Percentiles rank a stretch among this genome's conserved stretches.
Evolutionary conservation across 371 early-diverging fungal species (phyloP).

Genomic region (Apophysomyces variabilis): DNA sequence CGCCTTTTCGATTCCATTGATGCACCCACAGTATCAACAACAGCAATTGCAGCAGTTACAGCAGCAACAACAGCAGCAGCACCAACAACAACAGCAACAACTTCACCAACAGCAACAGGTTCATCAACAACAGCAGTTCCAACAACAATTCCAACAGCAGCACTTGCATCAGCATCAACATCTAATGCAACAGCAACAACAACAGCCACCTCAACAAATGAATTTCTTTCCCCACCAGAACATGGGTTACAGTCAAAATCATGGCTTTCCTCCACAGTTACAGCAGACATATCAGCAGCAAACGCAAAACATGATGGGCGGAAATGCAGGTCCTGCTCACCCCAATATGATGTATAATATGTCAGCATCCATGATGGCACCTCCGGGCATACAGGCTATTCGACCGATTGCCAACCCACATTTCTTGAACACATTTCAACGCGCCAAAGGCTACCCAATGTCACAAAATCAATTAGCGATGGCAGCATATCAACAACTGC

Average conservation of each 20-base stretch:
- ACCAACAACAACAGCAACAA: slow-evolving; percentile 24
- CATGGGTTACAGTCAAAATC: slow-evolving; percentile 22
- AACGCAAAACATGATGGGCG: slow-evolving; percentile 11
- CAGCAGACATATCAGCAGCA: slow-evolving; percentile 5
- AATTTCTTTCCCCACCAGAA: slow-evolving; percentile 15
- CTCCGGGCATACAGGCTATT: slow-evolving; percentile 24
- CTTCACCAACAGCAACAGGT: slow-evolving; percentile 19
- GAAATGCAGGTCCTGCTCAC: slow-evolving; percentile 14
- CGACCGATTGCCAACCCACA: slow-evolving; percentile 28
- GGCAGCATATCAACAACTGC: slow-evolving; percentile 10
- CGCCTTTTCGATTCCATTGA: slow-evolving; percentile 5
- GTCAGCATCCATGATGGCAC: slow-evolving; percentile 27
- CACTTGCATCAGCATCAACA: slow-evolving; percentile 17
- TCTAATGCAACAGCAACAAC: not conserved
- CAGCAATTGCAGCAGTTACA: slow-evolving; percentile 13
- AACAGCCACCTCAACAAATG: slow-evolving; percentile 10
- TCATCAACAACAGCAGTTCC: slow-evolving; percentile 15
- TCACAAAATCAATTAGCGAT: slow-evolving; percentile 14
- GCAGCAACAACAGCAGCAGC: slow-evolving; percentile 17
- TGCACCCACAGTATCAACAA: slow-evolving; percentile 13
- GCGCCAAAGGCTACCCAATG: slow-evolving; percentile 25
- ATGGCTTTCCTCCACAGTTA: slow-evolving; percentile 9
- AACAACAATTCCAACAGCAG: slow-evolving; percentile 18
- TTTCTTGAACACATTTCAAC: slow-evolving; percentile 27
- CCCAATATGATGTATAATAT: slow-evolving; percentile 32